Evolutionary conservation across 1,139 yeast genomes (phyloP).

Genomic region (Meyerozyma carpophila): DNA sequence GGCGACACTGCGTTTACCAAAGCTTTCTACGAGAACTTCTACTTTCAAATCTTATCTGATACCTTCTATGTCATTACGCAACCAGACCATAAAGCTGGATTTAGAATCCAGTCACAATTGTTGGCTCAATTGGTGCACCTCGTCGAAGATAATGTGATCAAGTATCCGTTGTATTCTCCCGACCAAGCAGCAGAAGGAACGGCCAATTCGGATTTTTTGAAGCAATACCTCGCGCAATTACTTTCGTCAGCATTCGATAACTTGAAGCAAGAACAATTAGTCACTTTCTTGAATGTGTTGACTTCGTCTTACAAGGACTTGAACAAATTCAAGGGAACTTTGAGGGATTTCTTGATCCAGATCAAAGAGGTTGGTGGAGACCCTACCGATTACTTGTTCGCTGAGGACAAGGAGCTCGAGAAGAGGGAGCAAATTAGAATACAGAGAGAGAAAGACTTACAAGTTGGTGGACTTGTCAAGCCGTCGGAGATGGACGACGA

Average conservation of each 20-base stretch:
- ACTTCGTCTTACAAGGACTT: conserved; percentile 70
- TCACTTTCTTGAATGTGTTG: conserved; percentile 74
- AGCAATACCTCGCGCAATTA: conserved; percentile 78
- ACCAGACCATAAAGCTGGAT: conserved; percentile 96
- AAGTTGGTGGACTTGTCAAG: conserved; percentile 89
- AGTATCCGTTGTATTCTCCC: conserved; percentile 67
- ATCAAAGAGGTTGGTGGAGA: conserved; percentile 95
- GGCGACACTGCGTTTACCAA: conserved; percentile 76
- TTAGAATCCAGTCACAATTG: conserved; percentile 79
- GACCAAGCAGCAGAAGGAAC: conserved; percentile 83
- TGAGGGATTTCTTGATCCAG: conserved; percentile 95
- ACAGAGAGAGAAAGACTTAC: conserved; percentile 77
- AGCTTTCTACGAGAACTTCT: conserved; percentile 84
- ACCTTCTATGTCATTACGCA: conserved; percentile 92
- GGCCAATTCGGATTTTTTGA: conserved; percentile 70
- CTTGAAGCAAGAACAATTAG: conserved; percentile 75
- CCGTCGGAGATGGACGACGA: conserved; percentile 92
- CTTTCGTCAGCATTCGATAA: conserved; percentile 87
- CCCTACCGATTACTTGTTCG: conserved; percentile 85
- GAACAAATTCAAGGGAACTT: conserved; percentile 70
- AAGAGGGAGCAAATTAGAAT: conserved; percentile 58
- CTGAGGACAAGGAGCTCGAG: conserved; percentile 87
- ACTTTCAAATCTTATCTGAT: conserved; percentile 85
- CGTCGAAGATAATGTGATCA: conserved; percentile 71
- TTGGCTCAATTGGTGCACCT: conserved; percentile 79